phyloP scores from a whole-genome alignment of 495 filamentous ascomycete species.

The Poronia punctata region DNA sequence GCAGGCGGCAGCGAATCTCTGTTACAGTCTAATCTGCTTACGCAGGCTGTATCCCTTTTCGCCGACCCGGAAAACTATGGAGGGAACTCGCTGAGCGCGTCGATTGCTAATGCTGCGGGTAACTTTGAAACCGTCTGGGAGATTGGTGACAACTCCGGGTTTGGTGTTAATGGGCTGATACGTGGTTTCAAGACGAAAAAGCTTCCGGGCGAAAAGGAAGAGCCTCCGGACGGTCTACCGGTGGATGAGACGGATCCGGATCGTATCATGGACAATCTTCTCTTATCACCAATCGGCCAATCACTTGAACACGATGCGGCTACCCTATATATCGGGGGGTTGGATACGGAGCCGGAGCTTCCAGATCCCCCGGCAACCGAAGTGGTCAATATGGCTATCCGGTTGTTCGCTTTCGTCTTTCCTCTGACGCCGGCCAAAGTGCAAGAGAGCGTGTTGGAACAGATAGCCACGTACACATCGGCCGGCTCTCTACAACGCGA shows the following conservation, averaged over 20 bases:
- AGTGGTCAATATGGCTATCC: constrained; percentile 87
- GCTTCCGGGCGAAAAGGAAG: constrained; percentile 63
- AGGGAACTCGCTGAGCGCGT: constrained; percentile 77
- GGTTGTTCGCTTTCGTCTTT: constrained; percentile 83
- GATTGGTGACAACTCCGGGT: constrained; percentile 86
- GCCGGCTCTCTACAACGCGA: constrained; percentile 76
- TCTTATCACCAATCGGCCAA: constrained; percentile 68
- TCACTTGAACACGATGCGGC: constrained; percentile 89
- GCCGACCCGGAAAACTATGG: constrained; percentile 86
- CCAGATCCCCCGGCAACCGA: constrained; percentile 87
- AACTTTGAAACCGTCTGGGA: constrained; percentile 94
- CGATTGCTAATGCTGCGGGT: constrained; percentile 85
- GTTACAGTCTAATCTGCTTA: constrained; percentile 85
- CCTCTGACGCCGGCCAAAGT: constrained; percentile 83
- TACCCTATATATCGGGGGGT: constrained; percentile 59
- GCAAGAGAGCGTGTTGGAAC: constrained; percentile 91
- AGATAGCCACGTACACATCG: constrained; percentile 78
- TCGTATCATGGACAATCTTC: constrained; percentile 59
- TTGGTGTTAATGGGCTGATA: constrained; percentile 82
- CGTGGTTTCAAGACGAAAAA: constrained; percentile 65
- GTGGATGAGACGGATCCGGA: constrained; percentile 58
- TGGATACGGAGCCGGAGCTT: constrained; percentile 31
- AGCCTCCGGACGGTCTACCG: constrained; percentile 49
- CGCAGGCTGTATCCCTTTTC: constrained; percentile 85
- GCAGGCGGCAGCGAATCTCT: constrained; percentile 74